Evolutionary conservation across 1,139 yeast species (phyloP).

Genomic region (Nakaseomyces nivariensis): DNA sequence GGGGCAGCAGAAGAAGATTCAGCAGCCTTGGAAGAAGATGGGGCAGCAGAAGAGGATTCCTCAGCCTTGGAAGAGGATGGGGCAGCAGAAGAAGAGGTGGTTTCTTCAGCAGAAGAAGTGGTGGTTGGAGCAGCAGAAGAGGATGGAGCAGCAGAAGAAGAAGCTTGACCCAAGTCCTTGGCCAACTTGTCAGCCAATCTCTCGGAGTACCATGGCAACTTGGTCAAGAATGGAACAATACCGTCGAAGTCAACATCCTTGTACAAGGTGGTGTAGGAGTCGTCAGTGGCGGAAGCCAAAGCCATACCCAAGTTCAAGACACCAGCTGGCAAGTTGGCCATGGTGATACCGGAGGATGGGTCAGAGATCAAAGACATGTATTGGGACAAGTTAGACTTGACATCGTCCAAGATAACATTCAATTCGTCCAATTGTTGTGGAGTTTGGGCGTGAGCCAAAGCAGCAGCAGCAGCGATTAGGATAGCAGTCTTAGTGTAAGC

Average conservation of each 20-base stretch:
- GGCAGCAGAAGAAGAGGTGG: constrained; percentile 2
- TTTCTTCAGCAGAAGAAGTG: constrained; percentile 6
- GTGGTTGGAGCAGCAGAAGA: constrained; percentile 12
- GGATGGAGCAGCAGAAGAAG: background rate
- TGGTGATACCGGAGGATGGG: constrained; percentile 2
- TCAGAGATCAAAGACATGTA: constrained; percentile 11
- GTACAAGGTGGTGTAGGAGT: constrained; percentile 26
- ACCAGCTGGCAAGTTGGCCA: constrained; percentile 26
- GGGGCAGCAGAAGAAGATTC: no score
- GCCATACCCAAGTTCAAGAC: constrained; percentile 12
- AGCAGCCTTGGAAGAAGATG: constrained; percentile 7
- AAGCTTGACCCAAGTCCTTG: constrained; percentile 7
- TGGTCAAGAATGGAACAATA: constrained; percentile 30
- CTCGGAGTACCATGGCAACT: constrained; percentile 12
- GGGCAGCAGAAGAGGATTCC: constrained; percentile 7
- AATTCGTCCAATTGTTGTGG: constrained; percentile 8
- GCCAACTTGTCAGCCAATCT: background rate
- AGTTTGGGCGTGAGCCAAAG: constrained; percentile 8
- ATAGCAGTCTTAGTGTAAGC: constrained; percentile 6
- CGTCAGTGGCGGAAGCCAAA: no score
- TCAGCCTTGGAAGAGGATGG: constrained; percentile 1
- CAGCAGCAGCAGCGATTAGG: constrained; percentile 7
- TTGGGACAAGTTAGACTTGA: constrained; percentile 5
- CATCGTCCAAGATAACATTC: constrained; percentile 8
- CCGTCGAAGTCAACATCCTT: constrained; percentile 18